Conservation (phyloP, 768 basidiomycete species). For the Tulasnella sp. region DNA sequence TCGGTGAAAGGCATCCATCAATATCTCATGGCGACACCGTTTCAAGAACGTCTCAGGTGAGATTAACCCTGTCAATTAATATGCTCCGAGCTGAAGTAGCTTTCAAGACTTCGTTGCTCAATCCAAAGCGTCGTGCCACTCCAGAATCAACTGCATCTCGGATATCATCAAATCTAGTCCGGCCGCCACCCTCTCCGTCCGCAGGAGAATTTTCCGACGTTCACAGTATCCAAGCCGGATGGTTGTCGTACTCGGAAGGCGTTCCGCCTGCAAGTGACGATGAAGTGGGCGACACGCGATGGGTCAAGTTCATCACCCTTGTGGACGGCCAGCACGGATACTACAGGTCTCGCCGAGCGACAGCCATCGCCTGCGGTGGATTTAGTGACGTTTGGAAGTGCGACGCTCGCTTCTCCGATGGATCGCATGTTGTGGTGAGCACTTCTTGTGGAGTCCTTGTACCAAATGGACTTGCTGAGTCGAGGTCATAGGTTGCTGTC, state of each 20-base stretch:
- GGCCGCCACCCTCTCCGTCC: not conserved
- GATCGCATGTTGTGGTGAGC: not conserved
- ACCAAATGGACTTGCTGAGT: not conserved
- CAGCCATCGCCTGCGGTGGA: conserved; percentile 21
- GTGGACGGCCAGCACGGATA: not conserved
- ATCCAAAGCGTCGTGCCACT: not conserved
- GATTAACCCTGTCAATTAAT: not conserved
- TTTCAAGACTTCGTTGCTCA: not conserved
- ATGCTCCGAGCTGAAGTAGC: not conserved
- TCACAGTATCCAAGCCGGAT: not conserved
- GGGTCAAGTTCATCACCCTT: conserved; percentile 9
- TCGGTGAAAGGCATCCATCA: not conserved
- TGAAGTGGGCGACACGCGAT: not conserved
- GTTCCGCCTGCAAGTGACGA: not conserved
- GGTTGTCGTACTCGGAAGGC: not conserved
- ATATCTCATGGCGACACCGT: not conserved
- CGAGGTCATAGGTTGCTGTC: not conserved
- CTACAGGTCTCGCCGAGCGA: not conserved
- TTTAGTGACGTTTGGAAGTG: conserved; percentile 28
- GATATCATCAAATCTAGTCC: not conserved
- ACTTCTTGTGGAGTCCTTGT: not conserved
- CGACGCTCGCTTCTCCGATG: conserved; percentile 18
- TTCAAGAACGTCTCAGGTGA: not conserved
- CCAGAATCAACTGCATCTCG: not conserved
- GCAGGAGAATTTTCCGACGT: not conserved